phyloP scores from a whole-genome alignment of 768 basidiomycete genomes.

The Pisolithus microcarpus region DNA sequence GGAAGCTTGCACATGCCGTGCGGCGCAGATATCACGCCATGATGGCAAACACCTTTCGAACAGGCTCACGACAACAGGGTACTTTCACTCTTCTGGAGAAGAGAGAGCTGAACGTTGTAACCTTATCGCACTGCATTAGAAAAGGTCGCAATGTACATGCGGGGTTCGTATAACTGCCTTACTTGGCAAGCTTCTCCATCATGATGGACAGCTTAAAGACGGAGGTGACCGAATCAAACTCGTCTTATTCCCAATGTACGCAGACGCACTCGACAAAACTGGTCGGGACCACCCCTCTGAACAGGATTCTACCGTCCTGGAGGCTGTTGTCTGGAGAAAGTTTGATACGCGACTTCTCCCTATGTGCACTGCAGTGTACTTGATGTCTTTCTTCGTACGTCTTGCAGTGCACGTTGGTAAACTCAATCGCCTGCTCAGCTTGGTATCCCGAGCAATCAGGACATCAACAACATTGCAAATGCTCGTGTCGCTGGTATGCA shows the following conservation, averaged over 20 bases:
- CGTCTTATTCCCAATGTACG: neutral
- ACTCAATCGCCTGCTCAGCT: neutral
- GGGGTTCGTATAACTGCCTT: no score
- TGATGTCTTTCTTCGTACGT: conserved; percentile 48
- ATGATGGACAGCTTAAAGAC: neutral
- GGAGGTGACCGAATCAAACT: neutral
- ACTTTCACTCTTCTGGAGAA: no score
- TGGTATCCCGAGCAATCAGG: conserved; percentile 14
- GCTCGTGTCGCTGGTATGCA: conserved; percentile 59
- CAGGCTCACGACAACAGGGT: no score
- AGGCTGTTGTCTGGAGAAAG: conserved; percentile 41
- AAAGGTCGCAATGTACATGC: no score
- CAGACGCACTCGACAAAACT: conserved; percentile 6
- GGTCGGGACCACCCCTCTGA: conserved; percentile 10
- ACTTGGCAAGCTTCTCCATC: no score
- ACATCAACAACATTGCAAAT: conserved; percentile 45
- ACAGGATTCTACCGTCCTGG: conserved; percentile 20
- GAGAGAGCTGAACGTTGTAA: no score
- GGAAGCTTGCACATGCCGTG: no score
- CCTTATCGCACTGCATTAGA: no score
- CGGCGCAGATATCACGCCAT: no score
- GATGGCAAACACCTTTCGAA: no score
- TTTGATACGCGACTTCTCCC: conserved; percentile 43
- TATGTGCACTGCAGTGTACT: conserved; percentile 42
- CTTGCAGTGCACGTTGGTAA: neutral